phyloP scores from a whole-genome alignment of 352 stramenopile species.

The Blastocystis sp. region DNA sequence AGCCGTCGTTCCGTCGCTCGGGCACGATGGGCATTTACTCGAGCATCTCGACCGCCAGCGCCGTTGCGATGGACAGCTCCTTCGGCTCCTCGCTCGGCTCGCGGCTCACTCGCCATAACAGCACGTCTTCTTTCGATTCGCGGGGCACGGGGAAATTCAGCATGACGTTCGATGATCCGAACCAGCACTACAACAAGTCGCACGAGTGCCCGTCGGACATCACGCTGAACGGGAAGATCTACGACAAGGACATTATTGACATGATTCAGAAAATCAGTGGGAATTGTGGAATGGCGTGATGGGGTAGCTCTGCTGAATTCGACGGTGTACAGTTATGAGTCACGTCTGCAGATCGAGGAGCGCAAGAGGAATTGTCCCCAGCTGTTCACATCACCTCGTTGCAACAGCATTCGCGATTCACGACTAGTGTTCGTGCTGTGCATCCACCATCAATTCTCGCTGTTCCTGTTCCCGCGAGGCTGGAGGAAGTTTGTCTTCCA shows the following conservation, averaged over 20 bases:
- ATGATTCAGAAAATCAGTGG: slow-evolving; percentile 64
- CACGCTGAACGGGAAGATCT: slow-evolving; percentile 66
- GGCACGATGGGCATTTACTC: not conserved
- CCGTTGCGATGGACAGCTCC: not conserved
- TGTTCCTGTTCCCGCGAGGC: slow-evolving; percentile 47
- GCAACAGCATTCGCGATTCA: not conserved
- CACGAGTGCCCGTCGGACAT: slow-evolving; percentile 59
- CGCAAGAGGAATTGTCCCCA: slow-evolving; percentile 42
- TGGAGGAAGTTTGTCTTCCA: slow-evolving; percentile 66
- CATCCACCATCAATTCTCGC: slow-evolving; percentile 57
- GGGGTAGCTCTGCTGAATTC: slow-evolving; percentile 51
- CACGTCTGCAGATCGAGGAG: slow-evolving; percentile 54
- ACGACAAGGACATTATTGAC: slow-evolving; percentile 68
- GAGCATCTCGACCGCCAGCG: not conserved
- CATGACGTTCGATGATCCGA: slow-evolving; percentile 60
- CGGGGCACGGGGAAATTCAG: slow-evolving; percentile 7
- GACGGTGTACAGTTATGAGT: slow-evolving; percentile 58
- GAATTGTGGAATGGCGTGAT: not conserved
- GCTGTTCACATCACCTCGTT: slow-evolving; percentile 36
- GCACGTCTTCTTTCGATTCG: slow-evolving; percentile 28
- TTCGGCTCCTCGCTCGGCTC: slow-evolving; percentile 67
- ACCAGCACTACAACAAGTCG: slow-evolving; percentile 43
- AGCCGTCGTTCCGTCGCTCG: not conserved
- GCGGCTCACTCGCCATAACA: slow-evolving; percentile 18
- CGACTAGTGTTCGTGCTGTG: slow-evolving; percentile 46